Base-by-base conservation (phyloP, 73 alveolate genomes). In the Paraurostyla sp. region DNA sequence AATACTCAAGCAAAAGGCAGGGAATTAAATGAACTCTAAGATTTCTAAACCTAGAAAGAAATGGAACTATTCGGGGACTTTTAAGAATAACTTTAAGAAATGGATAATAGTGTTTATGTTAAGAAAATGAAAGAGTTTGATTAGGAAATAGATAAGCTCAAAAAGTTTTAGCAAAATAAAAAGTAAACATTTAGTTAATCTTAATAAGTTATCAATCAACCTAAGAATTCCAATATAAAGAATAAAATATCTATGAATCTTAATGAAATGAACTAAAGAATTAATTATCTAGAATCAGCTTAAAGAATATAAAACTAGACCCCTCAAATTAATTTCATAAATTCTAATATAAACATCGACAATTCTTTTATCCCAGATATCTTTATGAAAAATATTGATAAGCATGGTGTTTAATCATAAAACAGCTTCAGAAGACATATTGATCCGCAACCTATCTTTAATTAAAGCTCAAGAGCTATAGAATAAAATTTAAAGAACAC, bases 111-210 rank as follows among this genome's bases (percentile, higher is more conserved):
- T 36, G 60, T 65, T 0, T 65, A 65, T 38, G 3, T 65, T 3
- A 65, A 38, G 58, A 16, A 30, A 65, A 65, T 65, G 82, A 65
- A 65, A 22, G 0, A 65, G 42, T 65, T 65, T 65, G 82, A 65
- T 65, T 6, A 25, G 16, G 82, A 65, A 30, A 65, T 65, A 6
- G 82, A 65, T 15, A 65, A 65, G 32, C 36, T 65, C 1, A 65
- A 30, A 65, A 65, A 30, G 3, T 30, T 22, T 1, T 15, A 36
- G 25, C 35, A 40, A 38, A 18, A 65, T 18, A 65, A 65, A 7
- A 7, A 35, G 40, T 0, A 13, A 18, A 16, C 3, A 2, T 1
- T 38, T 18, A 65, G 25, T 38, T 35, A 32, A 65, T n/a, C 56
- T 16, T 65, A 3, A 65, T 13, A 6, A 22, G n/a, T n/a, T n/a